Evolutionary conservation across 2,329 filamentous ascomycete species (phyloP).

Genomic region (Alternaria metachromatica): DNA sequence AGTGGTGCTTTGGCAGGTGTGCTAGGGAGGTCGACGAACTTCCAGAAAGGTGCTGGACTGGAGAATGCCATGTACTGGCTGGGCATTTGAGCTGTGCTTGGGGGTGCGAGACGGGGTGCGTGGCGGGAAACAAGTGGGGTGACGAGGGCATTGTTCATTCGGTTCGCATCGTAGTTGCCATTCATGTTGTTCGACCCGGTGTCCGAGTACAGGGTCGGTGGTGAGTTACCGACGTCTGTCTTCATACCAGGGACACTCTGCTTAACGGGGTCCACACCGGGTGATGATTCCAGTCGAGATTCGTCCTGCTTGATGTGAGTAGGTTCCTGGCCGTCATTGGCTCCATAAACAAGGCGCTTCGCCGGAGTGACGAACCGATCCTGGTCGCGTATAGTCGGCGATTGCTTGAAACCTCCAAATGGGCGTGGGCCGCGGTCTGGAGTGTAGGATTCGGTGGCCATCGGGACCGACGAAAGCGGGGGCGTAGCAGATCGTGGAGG

Average conservation of each 20-base stretch:
- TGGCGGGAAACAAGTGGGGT: constrained; percentile 77
- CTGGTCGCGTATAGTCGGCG: constrained; percentile 36
- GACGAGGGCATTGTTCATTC: constrained; percentile 51
- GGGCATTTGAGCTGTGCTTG: constrained; percentile 79
- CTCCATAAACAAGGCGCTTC: constrained; percentile 41
- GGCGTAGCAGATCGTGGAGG: constrained; percentile 56
- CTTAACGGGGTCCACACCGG: constrained; percentile 41
- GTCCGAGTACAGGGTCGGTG: constrained; percentile 47
- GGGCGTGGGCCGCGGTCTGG: constrained; percentile 60
- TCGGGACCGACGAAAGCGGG: constrained; percentile 56
- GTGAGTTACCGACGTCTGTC: constrained; percentile 44
- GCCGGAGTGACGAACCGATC: constrained; percentile 44
- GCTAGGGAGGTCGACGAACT: constrained; percentile 77
- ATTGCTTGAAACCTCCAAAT: constrained; percentile 40
- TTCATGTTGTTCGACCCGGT: constrained; percentile 38
- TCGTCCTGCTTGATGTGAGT: constrained; percentile 35
- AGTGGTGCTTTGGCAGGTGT: constrained; percentile 64
- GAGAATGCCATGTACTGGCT: constrained; percentile 87
- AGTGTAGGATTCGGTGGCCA: constrained; percentile 60
- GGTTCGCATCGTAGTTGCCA: constrained; percentile 32
- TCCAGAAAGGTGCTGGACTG: constrained; percentile 88
- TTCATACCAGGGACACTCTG: constrained; percentile 40
- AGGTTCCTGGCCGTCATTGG: constrained; percentile 28
- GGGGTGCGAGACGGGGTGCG: constrained; percentile 76
- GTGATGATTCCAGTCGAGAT: constrained; percentile 37